These are phyloP conservation scores for Stachybotrys elegans DNA, from an alignment of 2,329 filamentous ascomycete species.

Conservation along the genomic window DNA sequence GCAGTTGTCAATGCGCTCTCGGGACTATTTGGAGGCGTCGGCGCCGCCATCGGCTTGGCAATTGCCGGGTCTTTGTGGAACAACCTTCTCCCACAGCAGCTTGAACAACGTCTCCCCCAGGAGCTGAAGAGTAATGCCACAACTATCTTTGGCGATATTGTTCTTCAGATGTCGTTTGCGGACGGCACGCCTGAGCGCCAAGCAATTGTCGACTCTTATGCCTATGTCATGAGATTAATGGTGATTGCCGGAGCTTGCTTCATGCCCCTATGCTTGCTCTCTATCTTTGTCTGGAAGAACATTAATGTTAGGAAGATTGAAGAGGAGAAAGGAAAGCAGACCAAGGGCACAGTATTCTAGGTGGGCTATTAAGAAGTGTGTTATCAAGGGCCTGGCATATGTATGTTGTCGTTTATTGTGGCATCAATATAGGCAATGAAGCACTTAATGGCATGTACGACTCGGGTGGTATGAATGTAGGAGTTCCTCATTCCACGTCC, in stretches of 20 bases:
- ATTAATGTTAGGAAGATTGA: conserved; percentile 29
- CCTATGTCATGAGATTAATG: conserved; percentile 27
- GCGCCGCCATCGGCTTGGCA: conserved; percentile 36
- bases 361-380: no score
- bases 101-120: conserved; percentile 31
- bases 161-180: conserved; percentile 28
- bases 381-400: no score
- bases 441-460: no score
- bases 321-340: conserved; percentile 17
- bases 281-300: conserved; percentile 27
- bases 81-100: conserved; percentile 25
- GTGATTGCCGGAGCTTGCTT: conserved; percentile 28
- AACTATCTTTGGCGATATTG: conserved; percentile 33
- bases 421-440: no score
- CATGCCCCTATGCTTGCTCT: conserved; percentile 25
- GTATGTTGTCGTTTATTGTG: no score
- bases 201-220: conserved; percentile 47
- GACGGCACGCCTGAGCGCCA: conserved; percentile 30
- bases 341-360: conserved; percentile 27
- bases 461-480: no score
- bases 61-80: conserved; percentile 33
- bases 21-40: conserved; percentile 33
- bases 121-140: conserved; percentile 23
- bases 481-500: no score
- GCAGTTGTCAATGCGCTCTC: conserved; percentile 40